Evolutionary conservation across 129 eudicot genomes (phyloP), one percentile per base, ranked within the genome.

Genomic region (Chrysanthemum makinoi): DNA sequence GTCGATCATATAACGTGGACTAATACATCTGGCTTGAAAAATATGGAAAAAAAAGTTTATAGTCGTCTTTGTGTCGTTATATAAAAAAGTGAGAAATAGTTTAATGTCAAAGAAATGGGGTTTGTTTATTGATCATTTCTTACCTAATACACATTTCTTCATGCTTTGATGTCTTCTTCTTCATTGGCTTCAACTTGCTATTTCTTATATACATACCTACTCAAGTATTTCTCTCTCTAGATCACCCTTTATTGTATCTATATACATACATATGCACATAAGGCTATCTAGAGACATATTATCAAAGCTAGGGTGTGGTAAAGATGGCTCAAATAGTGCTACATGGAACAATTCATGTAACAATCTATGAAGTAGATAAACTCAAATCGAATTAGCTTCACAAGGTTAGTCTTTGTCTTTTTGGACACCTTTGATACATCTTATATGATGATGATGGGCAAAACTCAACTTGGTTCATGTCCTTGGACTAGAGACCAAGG

Each of bases 321-420:
- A 7, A 52, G 9, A 91, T 91, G 97, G 93, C 96, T 3, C 91
- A 84, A 64, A 77, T 84, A 43, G 55, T 88, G 83, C 89, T 91
- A 64, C 97, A 91, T 73, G 97, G 97, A 49, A 88, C 90, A 10
- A 71, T 91, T 71, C 96, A 91, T 75, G 87, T 69, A 7, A 88
- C 97, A 16, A 91, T 91, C 76, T 88, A 26, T 70, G 91, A 91
- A 75, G 81, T 89, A 53, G 90, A 88, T 57, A 81, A 72, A 82
- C 89, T 91, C 64, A 82, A 74, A 71, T 64, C 80, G 74, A 78
- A 84, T 71, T 43, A 88, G 28, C 62, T 91, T 12, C 85, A 82
- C 48, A 86, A 86, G 97, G 97, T 91, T 58, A 56, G 6, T 14
- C 9, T 8, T 60, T 6, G 58, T 26, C 18, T 54, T 51, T 44